Percentiles rank a stretch among this genome's conserved stretches.
phyloP scores from a whole-genome alignment of 2,329 filamentous ascomycete genomes.

The Alternaria arborescens region DNA sequence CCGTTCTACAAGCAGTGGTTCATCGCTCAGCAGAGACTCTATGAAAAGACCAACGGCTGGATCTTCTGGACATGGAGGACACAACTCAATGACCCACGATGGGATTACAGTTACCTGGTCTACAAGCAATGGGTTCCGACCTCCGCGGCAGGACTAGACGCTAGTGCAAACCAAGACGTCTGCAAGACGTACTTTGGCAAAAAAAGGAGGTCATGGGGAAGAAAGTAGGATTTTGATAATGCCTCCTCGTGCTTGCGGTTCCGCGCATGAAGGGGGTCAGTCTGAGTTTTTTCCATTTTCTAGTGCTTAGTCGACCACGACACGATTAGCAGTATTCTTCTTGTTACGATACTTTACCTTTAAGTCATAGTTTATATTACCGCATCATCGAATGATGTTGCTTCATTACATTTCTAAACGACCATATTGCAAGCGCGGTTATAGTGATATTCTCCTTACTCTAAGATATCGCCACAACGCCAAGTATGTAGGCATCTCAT shows the following conservation, averaged over 20 bases:
- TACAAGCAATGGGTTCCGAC: slow-evolving; percentile 17
- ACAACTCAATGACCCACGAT: slow-evolving; percentile 59
- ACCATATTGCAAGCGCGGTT: neutral
- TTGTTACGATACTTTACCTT: slow-evolving; percentile 1
- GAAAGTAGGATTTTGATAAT: neutral
- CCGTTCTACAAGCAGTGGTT: slow-evolving; percentile 67
- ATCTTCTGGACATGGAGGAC: slow-evolving; percentile 70
- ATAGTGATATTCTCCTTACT: neutral
- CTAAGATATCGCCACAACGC: neutral
- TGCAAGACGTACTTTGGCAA: slow-evolving; percentile 12
- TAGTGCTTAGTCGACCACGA: neutral
- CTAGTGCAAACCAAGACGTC: slow-evolving; percentile 6
- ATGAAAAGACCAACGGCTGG: slow-evolving; percentile 65
- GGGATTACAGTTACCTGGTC: slow-evolving; percentile 55
- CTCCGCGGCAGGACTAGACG: slow-evolving; percentile 7
- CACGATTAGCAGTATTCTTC: neutral
- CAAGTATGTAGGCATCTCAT: neutral
- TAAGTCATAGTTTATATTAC: neutral
- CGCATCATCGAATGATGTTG: neutral
- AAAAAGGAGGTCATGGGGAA: slow-evolving; percentile 3
- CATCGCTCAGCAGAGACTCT: slow-evolving; percentile 63
- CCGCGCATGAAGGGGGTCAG: neutral
- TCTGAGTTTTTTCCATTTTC: neutral
- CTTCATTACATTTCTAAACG: neutral
- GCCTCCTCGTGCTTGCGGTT: neutral